Evolutionary conservation across 169 alveolate species (phyloP), one percentile per base, ranked within the genome.

Genomic region (Cryptosporidium ubiquitum): DNA sequence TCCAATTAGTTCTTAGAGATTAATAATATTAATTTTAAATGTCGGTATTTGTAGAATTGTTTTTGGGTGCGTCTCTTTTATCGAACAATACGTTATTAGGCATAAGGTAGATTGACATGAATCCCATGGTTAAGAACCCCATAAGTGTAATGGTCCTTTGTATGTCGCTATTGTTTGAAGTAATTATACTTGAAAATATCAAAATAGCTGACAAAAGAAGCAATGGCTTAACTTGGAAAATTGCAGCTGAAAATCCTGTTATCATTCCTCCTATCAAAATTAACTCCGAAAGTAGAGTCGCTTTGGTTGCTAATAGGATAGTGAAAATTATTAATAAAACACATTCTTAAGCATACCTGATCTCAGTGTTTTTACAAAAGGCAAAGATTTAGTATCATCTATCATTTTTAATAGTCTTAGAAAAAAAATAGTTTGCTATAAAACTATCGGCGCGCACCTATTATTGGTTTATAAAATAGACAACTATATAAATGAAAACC

Each of bases 181-280:
- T 61, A 10, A 61, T 47, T 42, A 79, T 42, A 61, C 68, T 79
- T 6, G 89, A 79, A 5, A 79, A 79, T 29, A 79, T 79, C 23
- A 79, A 44, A n/a, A 79, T 4, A 10, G 51, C 44, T 9, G 89
- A 61, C 5, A 79, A 40, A 31, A 79, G 61, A 23, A 79, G 20
- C 18, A 79, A 40, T 12, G 31, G 69, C 23, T 79, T 79, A 0
- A 79, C 39, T 35, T 79, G 89, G 4, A 79, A 79, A 10, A 79
- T 60, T 14, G 89, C 89, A 26, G 89, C 89, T 40, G 75, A 40
- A 47, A 79, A 79, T 14, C 89, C 89, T 16, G 66, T 26, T 6
- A 61, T 40, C 23, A 79, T 44, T 9, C 89, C 89, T 29, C 61
- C 68, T 31, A 79, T 44, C 40, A 79, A 26, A 37, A 79, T 79